These are phyloP conservation scores for Hygrocybe coccinea DNA, from an alignment of 768 basidiomycete species.

Conservation along the genomic window DNA sequence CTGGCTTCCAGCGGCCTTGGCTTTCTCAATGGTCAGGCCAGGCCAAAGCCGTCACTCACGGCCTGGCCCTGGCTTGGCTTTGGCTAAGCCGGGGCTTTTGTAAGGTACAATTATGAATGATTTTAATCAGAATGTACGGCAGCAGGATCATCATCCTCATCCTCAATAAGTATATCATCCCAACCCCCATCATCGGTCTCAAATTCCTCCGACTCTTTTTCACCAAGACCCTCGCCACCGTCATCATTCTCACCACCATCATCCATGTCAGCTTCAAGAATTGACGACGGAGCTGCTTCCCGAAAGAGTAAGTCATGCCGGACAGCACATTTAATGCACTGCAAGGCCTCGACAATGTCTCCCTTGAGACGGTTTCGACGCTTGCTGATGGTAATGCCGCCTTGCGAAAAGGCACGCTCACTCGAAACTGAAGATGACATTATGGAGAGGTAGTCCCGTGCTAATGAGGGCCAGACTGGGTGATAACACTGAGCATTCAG, in stretches of 20 bases:
- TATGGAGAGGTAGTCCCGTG: constrained; percentile 34
- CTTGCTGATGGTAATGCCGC: constrained; percentile 37
- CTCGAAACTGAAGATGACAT: constrained; percentile 39
- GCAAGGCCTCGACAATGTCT: constrained; percentile 33
- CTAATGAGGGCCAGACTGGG: constrained; percentile 34
- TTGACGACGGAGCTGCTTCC: constrained; percentile 11
- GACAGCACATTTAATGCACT: constrained; percentile 26
- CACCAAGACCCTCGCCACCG: constrained; percentile 1
- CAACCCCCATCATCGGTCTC: constrained; percentile 9
- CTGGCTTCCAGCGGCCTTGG: constrained; percentile 21
- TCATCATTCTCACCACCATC: constrained; percentile 5
- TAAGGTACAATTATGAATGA: not conserved
- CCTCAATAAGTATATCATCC: constrained; percentile 2
- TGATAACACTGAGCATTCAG: constrained; percentile 20
- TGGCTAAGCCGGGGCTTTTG: constrained; percentile 12
- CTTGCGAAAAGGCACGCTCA: constrained; percentile 38
- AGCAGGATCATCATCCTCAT: constrained; percentile 1
- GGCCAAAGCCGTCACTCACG: constrained; percentile 11
- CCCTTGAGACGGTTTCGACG: constrained; percentile 30
- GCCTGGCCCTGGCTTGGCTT: constrained; percentile 10
- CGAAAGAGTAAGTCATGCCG: constrained; percentile 23
- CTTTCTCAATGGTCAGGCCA: constrained; percentile 13
- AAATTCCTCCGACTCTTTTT: not conserved
- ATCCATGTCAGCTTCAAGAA: not conserved
- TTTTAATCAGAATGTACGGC: not conserved